Evolutionary conservation across 2,329 filamentous ascomycete genomes (phyloP), one percentile per base, ranked within the genome.

Genomic region (Madurella mycetomatis): DNA sequence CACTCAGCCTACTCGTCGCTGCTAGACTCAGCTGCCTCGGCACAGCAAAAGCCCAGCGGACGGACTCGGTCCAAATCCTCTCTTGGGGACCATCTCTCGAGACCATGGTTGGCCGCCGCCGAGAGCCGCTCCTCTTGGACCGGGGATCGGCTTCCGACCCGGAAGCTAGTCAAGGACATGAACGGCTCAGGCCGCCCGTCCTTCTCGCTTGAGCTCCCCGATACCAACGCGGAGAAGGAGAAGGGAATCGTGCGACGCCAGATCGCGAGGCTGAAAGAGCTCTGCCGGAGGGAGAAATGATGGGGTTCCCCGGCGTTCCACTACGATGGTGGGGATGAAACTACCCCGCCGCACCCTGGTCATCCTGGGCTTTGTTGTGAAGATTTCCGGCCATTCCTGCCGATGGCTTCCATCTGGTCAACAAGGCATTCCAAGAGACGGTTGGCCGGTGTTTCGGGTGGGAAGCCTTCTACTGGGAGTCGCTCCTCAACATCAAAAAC

Each of bases 141-240:
- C 4, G 60, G 53, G 32, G 62, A 62, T 31, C 56, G 62, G 16
- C 60, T 56, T 15, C 61, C 61, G 15, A 49, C 57, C 2, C 57
- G 63, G 30, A 64, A 64, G 49, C 58, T 64, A 4, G 56, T 63
- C 41, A 64, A 64, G 41, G 61, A 63, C 9, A 61, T 56, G 48
- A 60, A 60, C 39, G 59, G 61, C 13, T 59, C 57, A 13, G 47
- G 52, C 3, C 47, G 60, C 44, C 62, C 61, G 12, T 58, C 56
- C 9, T 62, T 55, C 19, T 62, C 59, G 1, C 25, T 60, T 19
- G 60, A 61, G 41, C 55, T 65, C 17, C 59, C 60, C 31, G 61
- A 62, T 16, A 62, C 54, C 50, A 59, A 64, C 8, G 51, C 31
- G 1, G 61, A 58, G 48, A 61, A 62, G 47, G 59, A 56, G 18